Conservation (phyloP, 306 rosid genomes). For the Cicer bijugum region DNA sequence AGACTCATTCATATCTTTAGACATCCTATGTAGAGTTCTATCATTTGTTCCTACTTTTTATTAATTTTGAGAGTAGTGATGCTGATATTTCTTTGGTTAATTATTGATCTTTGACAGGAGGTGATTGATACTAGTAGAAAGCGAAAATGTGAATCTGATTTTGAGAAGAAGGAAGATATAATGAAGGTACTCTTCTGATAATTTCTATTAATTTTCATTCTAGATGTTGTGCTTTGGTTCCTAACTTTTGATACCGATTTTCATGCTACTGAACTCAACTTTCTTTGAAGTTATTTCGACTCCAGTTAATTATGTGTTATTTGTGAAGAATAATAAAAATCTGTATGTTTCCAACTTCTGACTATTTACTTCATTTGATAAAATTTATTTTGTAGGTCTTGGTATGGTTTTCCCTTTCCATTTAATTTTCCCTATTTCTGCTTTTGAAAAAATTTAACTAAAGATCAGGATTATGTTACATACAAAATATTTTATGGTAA, state of each 20-base stretch:
- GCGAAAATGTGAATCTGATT: constrained; percentile 59
- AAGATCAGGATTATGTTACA: neutral
- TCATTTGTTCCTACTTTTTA: neutral
- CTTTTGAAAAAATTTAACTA: neutral
- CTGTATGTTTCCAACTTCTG: constrained; percentile 15
- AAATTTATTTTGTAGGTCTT: constrained; percentile 46
- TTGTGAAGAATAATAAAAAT: constrained; percentile 11
- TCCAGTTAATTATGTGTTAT: constrained; percentile 21
- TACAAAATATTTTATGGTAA: constrained; percentile 10
- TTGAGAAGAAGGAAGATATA: constrained; percentile 63
- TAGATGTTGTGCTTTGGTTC: constrained; percentile 22
- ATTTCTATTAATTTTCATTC: constrained; percentile 25
- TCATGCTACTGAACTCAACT: constrained; percentile 16
- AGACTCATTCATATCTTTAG: neutral
- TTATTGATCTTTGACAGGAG: constrained; percentile 50
- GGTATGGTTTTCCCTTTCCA: constrained; percentile 8
- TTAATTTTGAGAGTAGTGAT: constrained; percentile 4
- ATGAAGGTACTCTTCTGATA: constrained; percentile 59
- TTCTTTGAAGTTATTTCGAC: constrained; percentile 13
- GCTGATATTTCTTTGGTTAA: constrained; percentile 33
- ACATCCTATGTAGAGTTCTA: constrained; percentile 12
- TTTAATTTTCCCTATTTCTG: neutral
- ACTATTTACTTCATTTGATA: constrained; percentile 26
- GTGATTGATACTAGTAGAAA: constrained; percentile 42
- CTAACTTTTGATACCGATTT: constrained; percentile 5